Conservation (phyloP, 2,329 filamentous ascomycete genomes). For the Pseudogymnoascus sp. region DNA sequence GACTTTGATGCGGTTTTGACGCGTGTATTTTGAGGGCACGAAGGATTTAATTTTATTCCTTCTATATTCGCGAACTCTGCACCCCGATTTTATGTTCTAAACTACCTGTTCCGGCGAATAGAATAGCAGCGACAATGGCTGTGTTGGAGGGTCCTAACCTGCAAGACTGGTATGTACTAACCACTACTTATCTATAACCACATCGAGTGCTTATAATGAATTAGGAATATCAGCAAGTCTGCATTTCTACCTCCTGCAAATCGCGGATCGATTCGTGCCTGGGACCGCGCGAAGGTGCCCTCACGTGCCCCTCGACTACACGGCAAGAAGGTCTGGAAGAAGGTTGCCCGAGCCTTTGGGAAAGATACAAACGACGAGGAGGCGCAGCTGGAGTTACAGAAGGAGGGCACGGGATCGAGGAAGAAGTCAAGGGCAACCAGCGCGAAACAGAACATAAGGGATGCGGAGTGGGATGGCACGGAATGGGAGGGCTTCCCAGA, state of each 20-base stretch:
- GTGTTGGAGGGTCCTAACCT: background rate
- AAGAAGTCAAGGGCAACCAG: conserved; percentile 29
- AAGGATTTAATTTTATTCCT: conserved; percentile 5
- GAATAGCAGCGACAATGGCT: conserved; percentile 7
- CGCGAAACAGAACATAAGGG: conserved; percentile 29
- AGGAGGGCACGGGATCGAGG: conserved; percentile 27
- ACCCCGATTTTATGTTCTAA: conserved; percentile 6
- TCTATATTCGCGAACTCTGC: background rate
- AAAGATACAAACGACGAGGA: conserved; percentile 20
- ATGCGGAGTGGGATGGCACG: conserved; percentile 26
- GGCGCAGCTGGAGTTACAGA: conserved; percentile 28
- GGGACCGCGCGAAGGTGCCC: conserved; percentile 26
- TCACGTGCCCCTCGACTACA: conserved; percentile 26
- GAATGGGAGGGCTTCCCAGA: conserved; percentile 1
- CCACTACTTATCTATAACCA: conserved; percentile 9
- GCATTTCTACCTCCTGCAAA: conserved; percentile 21
- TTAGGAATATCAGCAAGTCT: conserved; percentile 24
- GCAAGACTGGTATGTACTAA: background rate
- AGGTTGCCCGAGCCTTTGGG: conserved; percentile 11
- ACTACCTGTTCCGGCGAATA: background rate
- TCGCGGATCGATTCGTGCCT: conserved; percentile 18
- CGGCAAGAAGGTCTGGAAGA: conserved; percentile 30
- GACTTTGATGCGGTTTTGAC: background rate
- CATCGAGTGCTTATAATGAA: conserved; percentile 7
- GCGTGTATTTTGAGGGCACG: conserved; percentile 2